Percentiles rank a stretch among this genome's conserved stretches.
These are phyloP conservation scores for Colletotrichum brevisporum DNA, from an alignment of 2,329 filamentous ascomycete species.

Conservation along the genomic window DNA sequence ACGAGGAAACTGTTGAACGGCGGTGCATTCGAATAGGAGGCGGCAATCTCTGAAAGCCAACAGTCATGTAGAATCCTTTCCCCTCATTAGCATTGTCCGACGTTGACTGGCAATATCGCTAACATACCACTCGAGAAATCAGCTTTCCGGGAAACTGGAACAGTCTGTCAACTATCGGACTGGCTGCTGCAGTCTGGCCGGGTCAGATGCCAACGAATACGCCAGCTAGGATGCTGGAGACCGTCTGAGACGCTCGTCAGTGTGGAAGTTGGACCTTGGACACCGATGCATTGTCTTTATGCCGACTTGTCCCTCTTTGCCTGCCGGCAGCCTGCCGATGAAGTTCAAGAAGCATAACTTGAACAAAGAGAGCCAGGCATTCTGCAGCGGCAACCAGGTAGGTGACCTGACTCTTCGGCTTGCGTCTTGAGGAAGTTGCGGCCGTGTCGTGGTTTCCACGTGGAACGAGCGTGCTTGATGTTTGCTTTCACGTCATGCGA, in stretches of 20 bases:
- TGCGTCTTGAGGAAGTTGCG: background rate
- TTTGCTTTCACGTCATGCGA: background rate
- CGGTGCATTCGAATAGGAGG: background rate
- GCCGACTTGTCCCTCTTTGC: background rate
- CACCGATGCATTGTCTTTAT: background rate
- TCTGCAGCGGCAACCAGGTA: background rate
- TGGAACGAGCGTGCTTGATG: background rate
- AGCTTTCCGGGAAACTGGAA: background rate
- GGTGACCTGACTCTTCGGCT: background rate
- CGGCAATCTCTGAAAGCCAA: background rate
- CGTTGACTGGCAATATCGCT: background rate
- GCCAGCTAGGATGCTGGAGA: no score
- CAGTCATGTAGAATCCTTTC: background rate
- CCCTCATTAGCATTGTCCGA: background rate
- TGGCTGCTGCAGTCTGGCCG: no score
- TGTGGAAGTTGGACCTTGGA: background rate
- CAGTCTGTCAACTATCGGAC: no score
- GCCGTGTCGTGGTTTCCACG: background rate
- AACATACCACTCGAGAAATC: background rate
- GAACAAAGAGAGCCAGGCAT: background rate
- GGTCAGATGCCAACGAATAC: no score
- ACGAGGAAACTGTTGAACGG: background rate
- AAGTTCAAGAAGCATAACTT: background rate
- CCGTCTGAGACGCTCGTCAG: no score
- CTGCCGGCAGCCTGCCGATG: background rate